Evolutionary conservation across 208 protist species (phyloP).

Genomic region (Wallacemonas sp.): DNA sequence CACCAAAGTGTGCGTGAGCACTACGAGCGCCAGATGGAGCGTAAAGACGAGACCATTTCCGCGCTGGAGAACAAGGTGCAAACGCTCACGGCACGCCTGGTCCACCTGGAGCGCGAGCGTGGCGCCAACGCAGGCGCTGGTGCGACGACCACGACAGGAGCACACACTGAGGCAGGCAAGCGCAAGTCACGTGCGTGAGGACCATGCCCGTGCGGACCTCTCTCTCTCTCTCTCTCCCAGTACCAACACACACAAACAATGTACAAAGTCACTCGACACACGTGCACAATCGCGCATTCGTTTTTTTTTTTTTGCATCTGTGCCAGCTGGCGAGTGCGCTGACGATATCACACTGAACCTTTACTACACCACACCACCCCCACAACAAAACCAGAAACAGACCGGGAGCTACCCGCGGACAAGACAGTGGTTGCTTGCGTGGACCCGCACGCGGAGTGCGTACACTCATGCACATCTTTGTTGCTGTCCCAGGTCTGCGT

Average conservation of each 20-base stretch:
- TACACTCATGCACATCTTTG: no score
- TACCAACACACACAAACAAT: no score
- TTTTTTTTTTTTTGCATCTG: no score
- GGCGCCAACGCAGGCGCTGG: neutral
- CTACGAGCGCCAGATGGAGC: conserved; percentile 39
- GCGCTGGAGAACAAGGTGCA: conserved; percentile 45
- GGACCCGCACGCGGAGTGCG: no score
- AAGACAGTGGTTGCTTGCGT: no score
- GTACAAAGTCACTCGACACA: neutral
- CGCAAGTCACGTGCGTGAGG: neutral
- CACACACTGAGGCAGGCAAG: neutral
- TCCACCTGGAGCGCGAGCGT: conserved; percentile 30
- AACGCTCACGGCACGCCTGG: conserved; percentile 32
- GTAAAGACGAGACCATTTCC: conserved; percentile 38
- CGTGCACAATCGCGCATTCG: no score
- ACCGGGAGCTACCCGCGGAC: no score
- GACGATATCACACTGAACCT: no score
- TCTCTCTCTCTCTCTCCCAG: neutral
- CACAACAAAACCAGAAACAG: no score
- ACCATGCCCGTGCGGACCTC: neutral
- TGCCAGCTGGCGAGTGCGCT: no score
- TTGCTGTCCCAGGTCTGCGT: no score
- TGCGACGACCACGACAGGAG: neutral
- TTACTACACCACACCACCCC: no score
- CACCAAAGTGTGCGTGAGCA: conserved; percentile 31